Base-by-base conservation (phyloP, 2,329 filamentous ascomycete species). In the Monilinia fructigena region DNA sequence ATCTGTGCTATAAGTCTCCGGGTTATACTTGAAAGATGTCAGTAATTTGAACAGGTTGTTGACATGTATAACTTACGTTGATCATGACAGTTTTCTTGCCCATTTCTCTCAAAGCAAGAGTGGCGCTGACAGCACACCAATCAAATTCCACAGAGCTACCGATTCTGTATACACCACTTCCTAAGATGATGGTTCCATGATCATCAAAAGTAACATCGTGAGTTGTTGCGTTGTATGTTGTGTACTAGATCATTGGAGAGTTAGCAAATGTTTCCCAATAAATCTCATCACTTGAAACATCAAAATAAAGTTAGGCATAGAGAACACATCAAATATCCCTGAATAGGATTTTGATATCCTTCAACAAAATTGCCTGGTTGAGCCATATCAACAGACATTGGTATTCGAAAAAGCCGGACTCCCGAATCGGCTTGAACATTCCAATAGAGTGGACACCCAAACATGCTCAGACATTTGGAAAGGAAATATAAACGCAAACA, bases 81-180 rank as follows among this genome's bases (percentile, higher is more conserved):
- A 99, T 95, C 92, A 98, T 96, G 67, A 97, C 88, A 40, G 95
- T 98, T 88, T 97, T 97, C 83, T 97, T 90, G 72, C 93, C 93
- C 83, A 96, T 92, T 68, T 89, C 83, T 74, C 89, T 87, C 70
- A 98, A 84, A 53, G 92, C 91, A 69, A 92, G 85, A 14, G 93
- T 93, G 70, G 93, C 91, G 75, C 93, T 95, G 69, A 97, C 93
- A 70, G 93, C 93, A 78, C 94, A 98, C 94, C 94, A 98, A 80
- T 99, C 94, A 77, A 99, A 99, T 80, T 99, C 95, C 63, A 99
- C 95, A 8, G 93, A 97, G 80, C 90, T 94, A 75, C 95, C 95
- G 77, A 98, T 99, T 77, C 95, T 88, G 85, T 99, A 99, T 28
- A 98, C 95, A 80, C 95, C 95, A 76, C 90, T 94, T 68, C 95